A percentile compares a stretch with the other conserved stretches of the same genome.
Conservation (phyloP, 148 eudicot genomes). For the Rhododendron henanense region DNA sequence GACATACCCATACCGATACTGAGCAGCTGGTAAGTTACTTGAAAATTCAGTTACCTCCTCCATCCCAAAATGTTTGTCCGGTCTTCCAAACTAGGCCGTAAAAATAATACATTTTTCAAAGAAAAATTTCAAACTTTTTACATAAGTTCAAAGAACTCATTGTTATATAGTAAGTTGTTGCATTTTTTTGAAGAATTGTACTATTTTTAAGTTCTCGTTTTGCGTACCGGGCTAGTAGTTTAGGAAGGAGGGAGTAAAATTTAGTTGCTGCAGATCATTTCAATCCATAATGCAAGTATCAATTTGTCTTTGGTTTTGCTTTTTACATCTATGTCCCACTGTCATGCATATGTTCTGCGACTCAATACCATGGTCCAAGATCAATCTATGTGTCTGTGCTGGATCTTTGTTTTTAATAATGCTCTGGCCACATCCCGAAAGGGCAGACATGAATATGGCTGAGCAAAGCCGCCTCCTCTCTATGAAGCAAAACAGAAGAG, state of each 20-base stretch:
- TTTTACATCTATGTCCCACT: background rate
- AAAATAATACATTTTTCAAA: too few species aligned
- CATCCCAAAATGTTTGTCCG: too few species aligned
- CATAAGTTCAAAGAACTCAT: too few species aligned
- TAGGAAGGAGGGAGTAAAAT: background rate
- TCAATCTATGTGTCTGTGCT: constrained; percentile 13
- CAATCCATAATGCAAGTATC: background rate
- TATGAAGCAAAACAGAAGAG: background rate
- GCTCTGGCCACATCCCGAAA: background rate
- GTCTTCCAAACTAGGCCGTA: too few species aligned
- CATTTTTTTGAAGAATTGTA: too few species aligned
- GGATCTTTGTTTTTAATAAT: background rate
- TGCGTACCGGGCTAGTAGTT: too few species aligned
- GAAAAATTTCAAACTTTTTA: too few species aligned
- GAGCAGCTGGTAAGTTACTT: too few species aligned
- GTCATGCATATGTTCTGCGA: background rate
- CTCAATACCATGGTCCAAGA: background rate
- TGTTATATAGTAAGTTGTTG: too few species aligned
- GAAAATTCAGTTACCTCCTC: too few species aligned
- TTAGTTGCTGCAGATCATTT: background rate
- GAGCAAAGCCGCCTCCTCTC: background rate
- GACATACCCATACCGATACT: too few species aligned
- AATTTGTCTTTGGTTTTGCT: background rate
- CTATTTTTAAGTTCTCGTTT: too few species aligned
- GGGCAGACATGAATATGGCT: background rate